Percentiles rank a stretch among this genome's conserved stretches.
phyloP scores from a whole-genome alignment of 192 early-diverging fungal genomes.

The Thamnidium elegans region DNA sequence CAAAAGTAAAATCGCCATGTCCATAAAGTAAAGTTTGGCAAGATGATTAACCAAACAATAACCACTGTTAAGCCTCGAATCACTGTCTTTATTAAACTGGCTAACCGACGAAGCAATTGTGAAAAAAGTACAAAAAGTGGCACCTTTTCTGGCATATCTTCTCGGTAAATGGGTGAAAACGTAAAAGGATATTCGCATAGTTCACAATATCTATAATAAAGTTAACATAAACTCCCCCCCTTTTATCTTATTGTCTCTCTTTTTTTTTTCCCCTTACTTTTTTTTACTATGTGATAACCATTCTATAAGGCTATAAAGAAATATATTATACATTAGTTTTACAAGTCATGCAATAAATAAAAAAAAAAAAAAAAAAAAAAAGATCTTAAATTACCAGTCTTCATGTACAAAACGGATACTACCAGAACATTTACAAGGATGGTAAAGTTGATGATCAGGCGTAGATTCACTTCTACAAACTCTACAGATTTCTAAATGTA shows the following conservation, averaged over 20 bases:
- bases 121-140: slow-evolving; percentile 46
- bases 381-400: slow-evolving; percentile 56
- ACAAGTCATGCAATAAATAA: too few species aligned
- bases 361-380: background rate
- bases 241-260: background rate
- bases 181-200: slow-evolving; percentile 83
- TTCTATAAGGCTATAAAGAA: slow-evolving; percentile 60
- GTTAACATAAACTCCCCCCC: background rate
- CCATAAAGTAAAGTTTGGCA: slow-evolving; percentile 84
- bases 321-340: background rate
- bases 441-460: slow-evolving; percentile 79
- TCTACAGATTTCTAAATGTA: slow-evolving; percentile 65
- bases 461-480: slow-evolving; percentile 78
- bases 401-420: slow-evolving; percentile 96
- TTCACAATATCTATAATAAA: slow-evolving; percentile 68
- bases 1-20: slow-evolving; percentile 84
- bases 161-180: slow-evolving; percentile 79
- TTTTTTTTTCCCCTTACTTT: slow-evolving; percentile 39
- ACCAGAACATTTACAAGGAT: slow-evolving; percentile 95
- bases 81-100: slow-evolving; percentile 29
- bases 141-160: slow-evolving; percentile 68
- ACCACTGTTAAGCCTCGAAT: slow-evolving; percentile 64
- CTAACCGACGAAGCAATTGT: slow-evolving; percentile 13
- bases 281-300: slow-evolving; percentile 84
- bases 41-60: slow-evolving; percentile 73